A percentile compares a stretch with the other conserved stretches of the same genome.
phyloP scores from a whole-genome alignment of 495 filamentous ascomycete genomes.

The Daldinia decipiens region DNA sequence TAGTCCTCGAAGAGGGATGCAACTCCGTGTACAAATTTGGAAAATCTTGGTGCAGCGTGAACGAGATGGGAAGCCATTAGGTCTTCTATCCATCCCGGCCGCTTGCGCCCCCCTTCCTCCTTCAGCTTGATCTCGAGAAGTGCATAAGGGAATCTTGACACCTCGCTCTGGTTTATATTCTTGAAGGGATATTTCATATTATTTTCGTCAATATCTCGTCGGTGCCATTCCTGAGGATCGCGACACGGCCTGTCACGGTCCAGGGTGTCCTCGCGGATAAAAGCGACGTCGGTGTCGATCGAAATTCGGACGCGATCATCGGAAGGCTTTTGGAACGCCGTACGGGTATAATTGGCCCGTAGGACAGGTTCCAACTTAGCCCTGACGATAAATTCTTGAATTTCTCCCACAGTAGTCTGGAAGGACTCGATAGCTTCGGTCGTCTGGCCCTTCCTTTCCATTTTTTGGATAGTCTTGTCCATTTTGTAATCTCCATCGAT shows the following conservation, averaged over 20 bases:
- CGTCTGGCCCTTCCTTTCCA: constrained; percentile 72
- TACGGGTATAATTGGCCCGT: constrained; percentile 91
- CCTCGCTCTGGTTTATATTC: constrained; percentile 86
- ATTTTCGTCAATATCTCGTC: constrained; percentile 83
- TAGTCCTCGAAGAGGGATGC: constrained; percentile 92
- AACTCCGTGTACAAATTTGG: constrained; percentile 95
- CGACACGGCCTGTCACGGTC: constrained; percentile 87
- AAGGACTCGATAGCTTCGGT: constrained; percentile 73
- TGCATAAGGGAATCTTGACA: constrained; percentile 90
- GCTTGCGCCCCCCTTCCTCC: constrained; percentile 71
- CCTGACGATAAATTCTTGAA: constrained; percentile 82
- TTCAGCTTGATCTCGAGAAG: constrained; percentile 93
- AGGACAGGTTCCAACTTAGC: constrained; percentile 84
- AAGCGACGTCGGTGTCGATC: constrained; percentile 89
- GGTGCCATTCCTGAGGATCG: constrained; percentile 89
- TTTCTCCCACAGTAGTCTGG: constrained; percentile 74
- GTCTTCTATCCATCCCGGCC: constrained; percentile 87
- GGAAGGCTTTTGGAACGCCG: constrained; percentile 95
- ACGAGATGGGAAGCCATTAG: constrained; percentile 92
- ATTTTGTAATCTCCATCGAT: constrained; percentile 87
- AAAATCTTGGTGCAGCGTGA: constrained; percentile 87
- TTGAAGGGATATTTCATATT: constrained; percentile 88
- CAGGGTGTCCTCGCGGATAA: constrained; percentile 91
- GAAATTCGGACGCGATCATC: constrained; percentile 91
- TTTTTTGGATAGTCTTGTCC: constrained; percentile 88